These are phyloP conservation scores for Juglanconis sp. DNA, from an alignment of 2,329 filamentous ascomycete genomes.

Conservation along the genomic window DNA sequence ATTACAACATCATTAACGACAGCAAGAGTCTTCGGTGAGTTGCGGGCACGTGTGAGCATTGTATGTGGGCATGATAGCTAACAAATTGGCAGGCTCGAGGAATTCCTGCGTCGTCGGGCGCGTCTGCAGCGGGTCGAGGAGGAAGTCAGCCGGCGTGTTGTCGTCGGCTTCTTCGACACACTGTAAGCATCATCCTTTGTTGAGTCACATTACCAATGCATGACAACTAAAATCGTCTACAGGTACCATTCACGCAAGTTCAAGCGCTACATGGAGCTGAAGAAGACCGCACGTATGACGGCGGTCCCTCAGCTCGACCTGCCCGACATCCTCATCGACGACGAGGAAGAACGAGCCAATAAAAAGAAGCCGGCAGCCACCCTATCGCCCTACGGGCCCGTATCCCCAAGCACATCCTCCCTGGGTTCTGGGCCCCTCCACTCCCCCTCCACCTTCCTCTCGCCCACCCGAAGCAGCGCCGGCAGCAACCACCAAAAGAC, in stretches of 20 bases:
- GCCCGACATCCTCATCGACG: slow-evolving; percentile 87
- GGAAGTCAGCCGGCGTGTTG: slow-evolving; percentile 83
- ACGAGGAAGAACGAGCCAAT: slow-evolving; percentile 54
- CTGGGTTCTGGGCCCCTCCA: slow-evolving; percentile 21
- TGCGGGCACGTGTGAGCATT: neutral
- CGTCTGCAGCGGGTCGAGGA: slow-evolving; percentile 92
- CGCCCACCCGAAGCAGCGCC: slow-evolving; percentile 30
- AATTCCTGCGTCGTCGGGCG: slow-evolving; percentile 86
- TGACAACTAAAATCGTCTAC: slow-evolving; percentile 16
- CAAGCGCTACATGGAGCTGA: slow-evolving; percentile 68
- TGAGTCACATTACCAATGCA: neutral
- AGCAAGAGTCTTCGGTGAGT: slow-evolving; percentile 83
- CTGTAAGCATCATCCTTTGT: slow-evolving; percentile 47
- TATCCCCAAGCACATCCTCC: slow-evolving; percentile 20
- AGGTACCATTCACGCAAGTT: slow-evolving; percentile 83
- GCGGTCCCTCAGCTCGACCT: slow-evolving; percentile 75
- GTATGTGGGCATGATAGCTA: slow-evolving; percentile 19
- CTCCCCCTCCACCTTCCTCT: slow-evolving; percentile 30
- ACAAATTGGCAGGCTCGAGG: slow-evolving; percentile 66
- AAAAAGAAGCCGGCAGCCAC: slow-evolving; percentile 10
- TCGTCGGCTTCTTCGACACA: slow-evolving; percentile 94
- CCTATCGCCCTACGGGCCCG: slow-evolving; percentile 13
- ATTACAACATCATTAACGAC: slow-evolving; percentile 98
- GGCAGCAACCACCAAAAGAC: slow-evolving; percentile 34
- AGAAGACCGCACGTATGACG: slow-evolving; percentile 73